These are phyloP conservation scores for Zygotorulaspora mrakii DNA, from an alignment of 1,139 yeast species.

Conservation along the genomic window DNA sequence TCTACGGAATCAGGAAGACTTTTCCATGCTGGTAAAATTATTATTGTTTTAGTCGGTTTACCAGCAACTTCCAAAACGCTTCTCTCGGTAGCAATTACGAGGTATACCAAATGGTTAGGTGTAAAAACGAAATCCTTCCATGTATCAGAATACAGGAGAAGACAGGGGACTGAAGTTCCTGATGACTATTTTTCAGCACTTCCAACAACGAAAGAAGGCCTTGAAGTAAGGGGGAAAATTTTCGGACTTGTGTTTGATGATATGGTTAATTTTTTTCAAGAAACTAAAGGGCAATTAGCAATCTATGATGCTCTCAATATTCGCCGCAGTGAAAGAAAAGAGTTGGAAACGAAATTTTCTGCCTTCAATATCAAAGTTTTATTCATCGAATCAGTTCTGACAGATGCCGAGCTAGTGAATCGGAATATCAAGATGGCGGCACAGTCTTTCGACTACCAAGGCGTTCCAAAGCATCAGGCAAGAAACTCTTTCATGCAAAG, in stretches of 20 bases:
- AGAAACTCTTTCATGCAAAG: slow-evolving; percentile 56
- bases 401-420: slow-evolving; percentile 64
- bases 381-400: slow-evolving; percentile 84
- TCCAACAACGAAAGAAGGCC: slow-evolving; percentile 54
- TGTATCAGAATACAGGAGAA: slow-evolving; percentile 85
- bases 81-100: slow-evolving; percentile 81
- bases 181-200: slow-evolving; percentile 67
- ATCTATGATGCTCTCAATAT: slow-evolving; percentile 96
- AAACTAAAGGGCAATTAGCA: slow-evolving; percentile 86
- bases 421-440: slow-evolving; percentile 83
- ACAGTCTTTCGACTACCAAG: slow-evolving; percentile 80
- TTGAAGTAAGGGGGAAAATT: slow-evolving; percentile 54
- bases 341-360: slow-evolving; percentile 52
- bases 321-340: slow-evolving; percentile 59
- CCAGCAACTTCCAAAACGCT: slow-evolving; percentile 98
- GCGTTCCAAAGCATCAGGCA: slow-evolving; percentile 65
- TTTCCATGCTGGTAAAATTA: slow-evolving; percentile 92
- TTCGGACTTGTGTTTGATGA: slow-evolving; percentile 66
- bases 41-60: slow-evolving; percentile 84
- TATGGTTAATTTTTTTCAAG: slow-evolving; percentile 64
- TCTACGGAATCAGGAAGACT: slow-evolving; percentile 86
- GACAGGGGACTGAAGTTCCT: slow-evolving; percentile 53
- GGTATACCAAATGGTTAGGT: slow-evolving; percentile 92
- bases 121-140: slow-evolving; percentile 91
- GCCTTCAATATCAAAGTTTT: slow-evolving; percentile 65